Base-by-base conservation (phyloP, 2,329 filamentous ascomycete species). In the Cordyceps cateniannulata region DNA sequence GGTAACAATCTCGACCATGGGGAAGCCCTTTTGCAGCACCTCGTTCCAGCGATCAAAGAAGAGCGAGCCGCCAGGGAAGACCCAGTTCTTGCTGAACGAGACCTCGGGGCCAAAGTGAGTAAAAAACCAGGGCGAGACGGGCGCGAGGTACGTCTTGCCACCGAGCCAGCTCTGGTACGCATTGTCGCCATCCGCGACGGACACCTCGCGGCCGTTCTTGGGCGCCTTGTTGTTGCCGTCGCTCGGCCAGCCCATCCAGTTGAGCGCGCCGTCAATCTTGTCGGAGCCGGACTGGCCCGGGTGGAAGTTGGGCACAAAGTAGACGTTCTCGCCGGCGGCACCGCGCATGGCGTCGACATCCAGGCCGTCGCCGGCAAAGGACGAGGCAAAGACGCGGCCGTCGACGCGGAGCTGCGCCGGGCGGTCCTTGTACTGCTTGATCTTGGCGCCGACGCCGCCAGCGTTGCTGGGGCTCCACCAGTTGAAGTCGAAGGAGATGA, bases 41-140 rank as follows among this genome's bases (percentile, higher is more conserved):
- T 74, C 64, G 24, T 79, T 73, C 84, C 84, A 86, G 29, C 84
- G 80, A 61, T 83, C 73, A 62, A 79, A 81, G 79, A 85, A 85
- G 7, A 87, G 71, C 47, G 79, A 73, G 62, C 86, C 84, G 8
- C 81, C 79, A 3, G 79, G 79, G 74, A 83, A 88, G 1, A 86
- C 74, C 77, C 79, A 83, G 65, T 82, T 81, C 73, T 85, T 80
- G 65, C 71, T 73, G 63, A 76, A 81, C 10, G 74, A 67, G 22
- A 78, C 73, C 57, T 76, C 75, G 4, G 69, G 66, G 3, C 77
- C 78, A 22, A 77, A 77, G 62, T 83, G 76, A 0, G 80, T 81
- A 51, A 69, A 81, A 68, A 83, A 84, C 81, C 70, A 72, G 1
- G 70, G 71, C 4, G 69, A 64, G 5, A 72, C 73, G 59, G 74